Conservation (phyloP, 129 eudicot species). For the Deinandra increscens region DNA sequence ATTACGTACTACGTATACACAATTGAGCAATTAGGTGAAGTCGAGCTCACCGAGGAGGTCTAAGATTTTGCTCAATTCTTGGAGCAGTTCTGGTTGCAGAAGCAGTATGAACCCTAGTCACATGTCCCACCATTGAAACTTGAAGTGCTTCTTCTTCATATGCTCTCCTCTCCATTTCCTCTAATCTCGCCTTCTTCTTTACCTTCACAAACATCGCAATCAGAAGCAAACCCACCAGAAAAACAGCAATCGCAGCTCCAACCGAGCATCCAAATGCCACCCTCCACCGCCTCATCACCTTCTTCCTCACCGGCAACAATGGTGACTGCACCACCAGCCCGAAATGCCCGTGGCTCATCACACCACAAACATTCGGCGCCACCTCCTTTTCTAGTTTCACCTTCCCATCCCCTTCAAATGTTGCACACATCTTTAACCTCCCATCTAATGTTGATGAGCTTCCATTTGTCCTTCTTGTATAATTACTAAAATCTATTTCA, state of each 20-base stretch:
- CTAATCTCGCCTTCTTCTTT: constrained; percentile 79
- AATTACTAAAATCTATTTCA: constrained; percentile 54
- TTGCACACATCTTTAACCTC: constrained; percentile 65
- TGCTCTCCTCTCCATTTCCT: constrained; percentile 87
- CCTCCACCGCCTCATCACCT: constrained; percentile 58
- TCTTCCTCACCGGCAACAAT: constrained; percentile 50
- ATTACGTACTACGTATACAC: no score
- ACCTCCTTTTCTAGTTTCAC: constrained; percentile 59
- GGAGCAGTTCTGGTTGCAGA: constrained; percentile 74
- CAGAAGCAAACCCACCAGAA: constrained; percentile 59
- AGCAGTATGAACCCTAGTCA: constrained; percentile 66
- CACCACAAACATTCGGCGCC: constrained; percentile 53
- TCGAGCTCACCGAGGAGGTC: constrained; percentile 44
- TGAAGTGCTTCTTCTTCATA: constrained; percentile 97
- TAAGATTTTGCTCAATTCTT: constrained; percentile 59
- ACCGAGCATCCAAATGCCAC: constrained; percentile 63
- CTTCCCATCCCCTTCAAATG: constrained; percentile 65
- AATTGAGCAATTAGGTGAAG: not conserved
- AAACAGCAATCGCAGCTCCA: constrained; percentile 73
- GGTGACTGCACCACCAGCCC: constrained; percentile 78
- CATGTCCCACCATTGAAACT: constrained; percentile 97
- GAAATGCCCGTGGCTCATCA: constrained; percentile 69
- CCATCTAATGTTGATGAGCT: constrained; percentile 38
- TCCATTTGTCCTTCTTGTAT: constrained; percentile 25
- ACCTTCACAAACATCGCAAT: constrained; percentile 80